A percentile compares a stretch with the other conserved stretches of the same genome.
These are phyloP conservation scores for Cyclaneusma minus DNA, from an alignment of 2,329 filamentous ascomycete species.

Conservation along the genomic window DNA sequence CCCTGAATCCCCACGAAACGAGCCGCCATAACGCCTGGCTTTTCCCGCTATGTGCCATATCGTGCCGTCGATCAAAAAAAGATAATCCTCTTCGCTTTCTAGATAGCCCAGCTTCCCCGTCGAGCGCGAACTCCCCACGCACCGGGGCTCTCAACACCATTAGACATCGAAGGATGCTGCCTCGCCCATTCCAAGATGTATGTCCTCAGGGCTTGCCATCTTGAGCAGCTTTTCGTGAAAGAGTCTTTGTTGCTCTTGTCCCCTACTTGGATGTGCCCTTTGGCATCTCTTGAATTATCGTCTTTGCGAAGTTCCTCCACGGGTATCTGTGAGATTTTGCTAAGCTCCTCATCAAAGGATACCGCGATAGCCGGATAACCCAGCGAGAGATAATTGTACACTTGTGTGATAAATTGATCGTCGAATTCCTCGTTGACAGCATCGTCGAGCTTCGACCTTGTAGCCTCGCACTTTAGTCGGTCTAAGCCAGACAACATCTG, in stretches of 20 bases:
- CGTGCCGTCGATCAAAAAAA: too few species aligned
- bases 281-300: conserved; percentile 48
- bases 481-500: conserved; percentile 17
- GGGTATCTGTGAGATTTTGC: conserved; percentile 59
- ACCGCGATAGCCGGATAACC: conserved; percentile 80
- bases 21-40: too few species aligned
- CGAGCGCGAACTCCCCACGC: conserved; percentile 55
- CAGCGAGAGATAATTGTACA: conserved; percentile 91
- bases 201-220: conserved; percentile 70
- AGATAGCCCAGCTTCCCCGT: conserved; percentile 61
- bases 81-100: too few species aligned
- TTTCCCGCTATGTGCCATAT: too few species aligned
- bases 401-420: conserved; percentile 79
- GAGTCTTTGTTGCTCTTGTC: conserved; percentile 28
- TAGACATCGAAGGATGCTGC: conserved; percentile 60
- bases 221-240: conserved; percentile 36
- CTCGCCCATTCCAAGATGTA: conserved; percentile 86
- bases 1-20: too few species aligned
- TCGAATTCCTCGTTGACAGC: conserved; percentile 51
- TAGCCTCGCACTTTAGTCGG: conserved; percentile 13
- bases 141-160: conserved; percentile 34
- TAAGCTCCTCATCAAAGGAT: conserved; percentile 70
- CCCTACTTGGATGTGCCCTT: conserved; percentile 56
- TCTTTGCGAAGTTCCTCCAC: conserved; percentile 55
- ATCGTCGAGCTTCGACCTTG: conserved; percentile 12